Base-by-base conservation (phyloP, 2,329 filamentous ascomycete genomes). In the Aspergillus sojae region DNA sequence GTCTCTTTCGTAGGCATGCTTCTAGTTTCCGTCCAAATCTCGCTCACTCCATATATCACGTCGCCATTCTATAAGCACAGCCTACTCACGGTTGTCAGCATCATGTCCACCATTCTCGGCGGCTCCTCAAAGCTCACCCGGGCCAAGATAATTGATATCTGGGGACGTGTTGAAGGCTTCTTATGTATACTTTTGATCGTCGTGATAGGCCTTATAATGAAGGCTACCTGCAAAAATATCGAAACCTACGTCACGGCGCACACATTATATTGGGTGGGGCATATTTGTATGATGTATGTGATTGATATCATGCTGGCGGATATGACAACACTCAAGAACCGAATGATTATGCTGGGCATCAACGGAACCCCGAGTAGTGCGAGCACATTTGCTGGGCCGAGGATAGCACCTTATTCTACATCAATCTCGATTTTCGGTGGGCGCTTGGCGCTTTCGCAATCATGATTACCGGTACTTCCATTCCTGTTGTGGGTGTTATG, bases 121-220 rank as follows among this genome's bases (percentile, higher is more conserved):
- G 57, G 57, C 11, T 58, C 57, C 5, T 58, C 56, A 1, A 46
- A 43, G 9, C 56, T 58, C 23, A 46, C 56, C 16, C 56, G 50
- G 30, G 56, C 56, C 19, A 58, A 58, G 16, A 58, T 58, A 23
- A 48, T 58, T 34, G 56, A 58, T 10, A 48, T 58, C 28, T 58
- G 56, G 56, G 56, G 56, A 6, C 56, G 43, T 9, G 39, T 58
- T 7, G 23, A 58, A 26, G 56, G 56, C 4, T 58, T 48, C 12
- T 4, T 50, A 6, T 50, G 5, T 19, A 50, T 50, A 23, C 46
- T 50, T 19, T 5, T 50, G 6, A 28, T 50, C 1, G 23, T 28
- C 46, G 23, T 50, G 12, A 30, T 50, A 1, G 46, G 46, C 1
- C 14, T 50, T 2, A 50, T 28, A 50, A 30, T 50, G 46, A 50